phyloP scores from a whole-genome alignment of 495 filamentous ascomycete genomes.

The Apodospora peruviana region DNA sequence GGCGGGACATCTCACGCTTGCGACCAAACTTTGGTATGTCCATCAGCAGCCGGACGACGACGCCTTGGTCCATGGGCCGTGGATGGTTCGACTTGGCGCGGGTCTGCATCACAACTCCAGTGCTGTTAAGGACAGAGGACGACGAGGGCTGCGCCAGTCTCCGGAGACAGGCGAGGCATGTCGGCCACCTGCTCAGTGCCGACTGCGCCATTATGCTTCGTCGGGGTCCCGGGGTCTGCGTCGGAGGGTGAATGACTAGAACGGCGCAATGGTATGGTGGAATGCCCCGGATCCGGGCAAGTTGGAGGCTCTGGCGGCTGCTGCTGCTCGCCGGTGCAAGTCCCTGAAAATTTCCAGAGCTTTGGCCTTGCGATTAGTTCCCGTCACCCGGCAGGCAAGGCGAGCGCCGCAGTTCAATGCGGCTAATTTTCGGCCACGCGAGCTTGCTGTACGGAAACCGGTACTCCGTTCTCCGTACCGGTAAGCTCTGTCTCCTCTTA shows the following conservation, averaged over 20 bases:
- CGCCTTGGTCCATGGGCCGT: slow-evolving; percentile 29
- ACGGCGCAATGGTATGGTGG: too few relatives aligned
- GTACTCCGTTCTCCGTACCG: too few relatives aligned
- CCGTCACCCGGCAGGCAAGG: neutral
- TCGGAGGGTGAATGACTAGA: too few relatives aligned
- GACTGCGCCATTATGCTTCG: slow-evolving; percentile 17
- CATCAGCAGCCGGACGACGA: slow-evolving; percentile 55
- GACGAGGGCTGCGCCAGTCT: slow-evolving; percentile 17
- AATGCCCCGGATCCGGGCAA: too few relatives aligned
- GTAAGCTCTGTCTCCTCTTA: too few relatives aligned
- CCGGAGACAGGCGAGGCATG: slow-evolving; percentile 26
- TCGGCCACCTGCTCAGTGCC: slow-evolving; percentile 16
- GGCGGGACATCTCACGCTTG: slow-evolving; percentile 38
- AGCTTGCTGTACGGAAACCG: too few relatives aligned
- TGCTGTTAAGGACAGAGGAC: neutral
- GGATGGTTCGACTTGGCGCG: slow-evolving; percentile 23
- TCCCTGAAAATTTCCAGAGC: too few relatives aligned
- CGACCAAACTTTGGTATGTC: slow-evolving; percentile 57
- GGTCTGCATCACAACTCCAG: slow-evolving; percentile 10
- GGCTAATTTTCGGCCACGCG: too few relatives aligned
- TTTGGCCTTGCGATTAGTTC: neutral
- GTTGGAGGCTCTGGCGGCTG: too few relatives aligned
- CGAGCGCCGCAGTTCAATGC: too few relatives aligned
- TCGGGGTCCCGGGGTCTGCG: too few relatives aligned
- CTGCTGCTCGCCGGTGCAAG: too few relatives aligned